Percentiles rank a stretch among this genome's conserved stretches.
These are phyloP conservation scores for Lagenidium giganteum DNA, from an alignment of 352 stramenopile genomes.

Conservation along the genomic window DNA sequence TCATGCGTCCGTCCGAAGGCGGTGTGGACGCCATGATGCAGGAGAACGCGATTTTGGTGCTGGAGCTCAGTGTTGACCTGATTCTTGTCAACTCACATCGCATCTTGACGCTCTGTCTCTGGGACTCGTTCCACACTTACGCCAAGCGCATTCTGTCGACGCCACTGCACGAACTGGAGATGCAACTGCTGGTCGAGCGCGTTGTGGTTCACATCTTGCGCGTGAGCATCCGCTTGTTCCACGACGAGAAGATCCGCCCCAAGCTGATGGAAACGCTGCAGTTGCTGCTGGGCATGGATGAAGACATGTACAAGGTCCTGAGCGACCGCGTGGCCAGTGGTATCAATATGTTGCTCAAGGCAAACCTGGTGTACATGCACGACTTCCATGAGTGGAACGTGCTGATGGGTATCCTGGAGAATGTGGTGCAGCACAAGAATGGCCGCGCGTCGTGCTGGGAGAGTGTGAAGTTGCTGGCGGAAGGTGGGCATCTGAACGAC, in stretches of 20 bases:
- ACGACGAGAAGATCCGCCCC: slow-evolving; percentile 59
- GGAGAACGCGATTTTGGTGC: slow-evolving; percentile 69
- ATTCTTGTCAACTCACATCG: slow-evolving; percentile 72
- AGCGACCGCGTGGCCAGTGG: slow-evolving; percentile 57
- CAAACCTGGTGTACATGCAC: slow-evolving; percentile 77
- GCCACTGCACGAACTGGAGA: slow-evolving; percentile 50
- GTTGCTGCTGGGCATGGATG: slow-evolving; percentile 56
- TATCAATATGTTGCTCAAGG: slow-evolving; percentile 72
- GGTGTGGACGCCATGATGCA: slow-evolving; percentile 73
- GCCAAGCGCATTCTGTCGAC: slow-evolving; percentile 62
- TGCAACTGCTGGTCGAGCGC: slow-evolving; percentile 64
- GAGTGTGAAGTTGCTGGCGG: slow-evolving; percentile 45
- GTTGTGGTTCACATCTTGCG: slow-evolving; percentile 74
- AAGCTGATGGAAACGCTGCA: slow-evolving; percentile 69
- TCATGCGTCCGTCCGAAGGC: slow-evolving; percentile 38
- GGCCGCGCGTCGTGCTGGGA: slow-evolving; percentile 58
- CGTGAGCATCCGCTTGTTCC: slow-evolving; percentile 71
- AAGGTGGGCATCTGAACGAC: slow-evolving; percentile 53
- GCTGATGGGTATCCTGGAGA: slow-evolving; percentile 50
- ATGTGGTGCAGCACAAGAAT: slow-evolving; percentile 61
- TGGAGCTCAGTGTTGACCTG: slow-evolving; percentile 66
- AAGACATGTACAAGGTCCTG: slow-evolving; percentile 67
- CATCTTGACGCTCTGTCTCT: slow-evolving; percentile 59
- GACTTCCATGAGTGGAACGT: slow-evolving; percentile 59
- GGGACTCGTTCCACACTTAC: slow-evolving; percentile 67